Base-by-base conservation (phyloP, 1,284 basidiomycete species). In the Ganoderma multipileum region DNA sequence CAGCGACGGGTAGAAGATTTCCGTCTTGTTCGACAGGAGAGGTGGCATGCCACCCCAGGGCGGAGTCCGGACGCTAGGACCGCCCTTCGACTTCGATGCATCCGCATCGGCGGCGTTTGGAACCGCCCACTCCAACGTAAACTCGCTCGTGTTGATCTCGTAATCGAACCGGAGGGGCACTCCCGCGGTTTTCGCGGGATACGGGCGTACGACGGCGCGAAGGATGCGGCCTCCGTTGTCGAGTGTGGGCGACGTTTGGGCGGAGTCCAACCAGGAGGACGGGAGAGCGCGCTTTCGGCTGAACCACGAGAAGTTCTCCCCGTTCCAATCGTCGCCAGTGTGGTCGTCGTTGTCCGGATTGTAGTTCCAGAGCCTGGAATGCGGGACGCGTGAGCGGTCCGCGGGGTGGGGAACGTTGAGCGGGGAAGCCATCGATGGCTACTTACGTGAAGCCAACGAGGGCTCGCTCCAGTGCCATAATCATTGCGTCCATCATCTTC, bases 281-380 rank as follows among this genome's bases (percentile, higher is more conserved):
- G 87, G 86, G 14, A 88, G 79, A 0, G 87, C 87, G 9, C 91
- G 87, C 60, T 81, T 81, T 55, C 85, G 82, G 70, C 92, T 93
- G 84, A 95, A 97, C 92, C 95, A 97, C 3, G 95, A 95, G 79
- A 98, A 97, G 81, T 96, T 96, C 80, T 99, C 97, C 58, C 92
- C 94, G 77, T 98, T 98, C 97, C 97, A 99, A 70, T 91, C 85
- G 78, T 99, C 97, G 16, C 97, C 98, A 28, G 82, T 77, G 26
- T 81, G 77, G 74, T 97, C 95, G 50, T 87, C 86, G 80, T 98
- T 98, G 64, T 87, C 84, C 0, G 96, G 94, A 76, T 98, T 98
- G 80, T 98, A 99, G 72, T 95, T 96, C 97, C 97, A 98, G 28
- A 98, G 81, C 3, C 95, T 96, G 72, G n/a, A 41, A 2, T 16